Percentiles rank a stretch among this genome's conserved stretches.
Evolutionary conservation across 345 rosid genomes (phyloP).

Genomic region (Syzygium jambos): DNA sequence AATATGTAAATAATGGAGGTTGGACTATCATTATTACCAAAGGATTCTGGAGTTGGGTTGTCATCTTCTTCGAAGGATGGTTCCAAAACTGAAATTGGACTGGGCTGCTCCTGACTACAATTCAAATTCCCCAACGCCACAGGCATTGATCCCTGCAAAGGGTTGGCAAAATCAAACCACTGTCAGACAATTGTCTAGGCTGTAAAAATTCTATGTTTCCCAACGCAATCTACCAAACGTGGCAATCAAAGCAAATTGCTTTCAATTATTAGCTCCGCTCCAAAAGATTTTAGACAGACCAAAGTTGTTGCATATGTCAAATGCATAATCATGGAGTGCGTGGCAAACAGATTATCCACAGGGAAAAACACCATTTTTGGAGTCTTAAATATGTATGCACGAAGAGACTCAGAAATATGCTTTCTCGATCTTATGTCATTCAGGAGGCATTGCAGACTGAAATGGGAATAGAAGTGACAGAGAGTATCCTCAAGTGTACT

Average conservation of each 20-base stretch:
- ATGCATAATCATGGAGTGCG: background rate
- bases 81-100: slow-evolving; percentile 86
- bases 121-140: slow-evolving; percentile 22
- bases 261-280: background rate
- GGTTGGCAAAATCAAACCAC: background rate
- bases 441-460: background rate
- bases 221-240: background rate
- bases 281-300: background rate
- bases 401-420: background rate
- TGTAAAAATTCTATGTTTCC: background rate
- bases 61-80: slow-evolving; percentile 64
- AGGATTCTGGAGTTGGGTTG: slow-evolving; percentile 25
- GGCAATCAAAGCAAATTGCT: background rate
- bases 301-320: background rate
- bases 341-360: background rate
- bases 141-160: slow-evolving; percentile 45
- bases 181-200: background rate
- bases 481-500: background rate
- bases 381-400: background rate
- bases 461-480: background rate
- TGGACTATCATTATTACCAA: background rate
- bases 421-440: background rate
- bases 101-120: slow-evolving; percentile 89
- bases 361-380: background rate
- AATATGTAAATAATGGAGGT: background rate